phyloP scores from a whole-genome alignment of 2,329 filamentous ascomycete genomes.

The Atkinsonella hypoxylon region DNA sequence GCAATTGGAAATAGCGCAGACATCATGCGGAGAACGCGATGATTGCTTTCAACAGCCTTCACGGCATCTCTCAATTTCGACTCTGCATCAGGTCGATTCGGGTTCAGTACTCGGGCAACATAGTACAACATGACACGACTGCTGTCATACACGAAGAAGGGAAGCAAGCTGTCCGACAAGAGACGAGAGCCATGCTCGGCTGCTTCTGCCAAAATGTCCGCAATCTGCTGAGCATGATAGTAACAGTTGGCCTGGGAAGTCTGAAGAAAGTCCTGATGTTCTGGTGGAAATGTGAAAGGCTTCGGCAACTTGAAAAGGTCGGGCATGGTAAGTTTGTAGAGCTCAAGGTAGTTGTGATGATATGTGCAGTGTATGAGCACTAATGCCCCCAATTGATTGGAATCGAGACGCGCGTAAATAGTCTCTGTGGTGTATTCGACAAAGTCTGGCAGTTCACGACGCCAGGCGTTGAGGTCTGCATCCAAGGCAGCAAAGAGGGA shows the following conservation, averaged over 20 bases:
- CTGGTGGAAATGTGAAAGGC: slow-evolving; percentile 26
- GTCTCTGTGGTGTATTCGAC: slow-evolving; percentile 31
- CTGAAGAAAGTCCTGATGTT: slow-evolving; percentile 24
- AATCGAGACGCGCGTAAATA: slow-evolving; percentile 33
- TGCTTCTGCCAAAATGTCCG: slow-evolving; percentile 26
- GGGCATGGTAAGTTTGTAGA: slow-evolving; percentile 34
- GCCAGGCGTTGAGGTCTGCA: slow-evolving; percentile 28
- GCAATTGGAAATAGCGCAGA: slow-evolving; percentile 26
- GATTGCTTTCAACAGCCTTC: slow-evolving; percentile 27
- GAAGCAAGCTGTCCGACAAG: slow-evolving; percentile 31
- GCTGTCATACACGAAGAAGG: slow-evolving; percentile 35
- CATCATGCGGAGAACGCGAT: slow-evolving; percentile 24
- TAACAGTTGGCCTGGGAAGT: slow-evolving; percentile 26
- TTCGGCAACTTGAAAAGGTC: slow-evolving; percentile 31
- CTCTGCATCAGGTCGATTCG: slow-evolving; percentile 21
- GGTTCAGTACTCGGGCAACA: slow-evolving; percentile 29
- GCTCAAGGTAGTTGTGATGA: slow-evolving; percentile 32
- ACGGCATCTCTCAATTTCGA: slow-evolving; percentile 26
- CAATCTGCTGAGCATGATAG: slow-evolving; percentile 25
- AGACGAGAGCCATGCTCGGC: slow-evolving; percentile 27
- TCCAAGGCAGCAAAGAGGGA: slow-evolving; percentile 30
- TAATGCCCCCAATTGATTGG: slow-evolving; percentile 32
- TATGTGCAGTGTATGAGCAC: slow-evolving; percentile 34
- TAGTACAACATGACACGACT: slow-evolving; percentile 36
- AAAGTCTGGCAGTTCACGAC: slow-evolving; percentile 29